Percentiles rank a stretch among this genome's conserved stretches.
These are phyloP conservation scores for Penicillium waksmanii DNA, from an alignment of 495 filamentous ascomycete genomes.

Conservation along the genomic window DNA sequence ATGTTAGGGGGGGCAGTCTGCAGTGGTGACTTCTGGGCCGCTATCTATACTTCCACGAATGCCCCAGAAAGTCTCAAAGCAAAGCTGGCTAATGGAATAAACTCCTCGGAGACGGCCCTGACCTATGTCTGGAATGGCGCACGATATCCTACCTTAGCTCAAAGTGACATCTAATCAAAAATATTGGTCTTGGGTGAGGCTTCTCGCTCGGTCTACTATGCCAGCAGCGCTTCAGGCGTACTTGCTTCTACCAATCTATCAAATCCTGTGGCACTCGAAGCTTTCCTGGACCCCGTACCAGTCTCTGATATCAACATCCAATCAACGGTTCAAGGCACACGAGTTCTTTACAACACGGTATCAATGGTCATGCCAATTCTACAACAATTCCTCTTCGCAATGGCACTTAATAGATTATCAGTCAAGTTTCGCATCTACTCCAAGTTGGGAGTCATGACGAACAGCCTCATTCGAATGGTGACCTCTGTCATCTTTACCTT, in stretches of 20 bases:
- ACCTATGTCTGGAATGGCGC: not conserved
- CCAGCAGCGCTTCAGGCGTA: not conserved
- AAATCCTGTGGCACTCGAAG: not conserved
- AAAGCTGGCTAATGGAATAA: too few relatives aligned
- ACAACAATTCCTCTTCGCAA: slow-evolving; percentile 54
- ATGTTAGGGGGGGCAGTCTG: not conserved
- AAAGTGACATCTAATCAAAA: not conserved
- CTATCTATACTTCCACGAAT: not conserved
- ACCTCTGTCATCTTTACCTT: not conserved
- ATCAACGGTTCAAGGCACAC: not conserved
- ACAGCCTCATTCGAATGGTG: not conserved
- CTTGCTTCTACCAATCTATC: not conserved
- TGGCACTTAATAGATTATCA: slow-evolving; percentile 23
- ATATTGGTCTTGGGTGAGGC: not conserved
- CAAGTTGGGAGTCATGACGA: not conserved
- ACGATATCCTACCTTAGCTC: not conserved
- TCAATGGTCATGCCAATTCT: slow-evolving; percentile 46
- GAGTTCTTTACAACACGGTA: slow-evolving; percentile 44
- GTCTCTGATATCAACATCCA: not conserved
- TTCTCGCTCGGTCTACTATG: not conserved
- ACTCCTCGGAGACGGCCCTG: not conserved
- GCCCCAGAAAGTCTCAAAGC: not conserved
- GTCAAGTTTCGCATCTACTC: not conserved
- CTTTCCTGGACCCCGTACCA: not conserved
- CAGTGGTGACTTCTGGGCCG: not conserved